Base-by-base conservation (phyloP, 1,139 yeast species). In the Diutina rugosa region DNA sequence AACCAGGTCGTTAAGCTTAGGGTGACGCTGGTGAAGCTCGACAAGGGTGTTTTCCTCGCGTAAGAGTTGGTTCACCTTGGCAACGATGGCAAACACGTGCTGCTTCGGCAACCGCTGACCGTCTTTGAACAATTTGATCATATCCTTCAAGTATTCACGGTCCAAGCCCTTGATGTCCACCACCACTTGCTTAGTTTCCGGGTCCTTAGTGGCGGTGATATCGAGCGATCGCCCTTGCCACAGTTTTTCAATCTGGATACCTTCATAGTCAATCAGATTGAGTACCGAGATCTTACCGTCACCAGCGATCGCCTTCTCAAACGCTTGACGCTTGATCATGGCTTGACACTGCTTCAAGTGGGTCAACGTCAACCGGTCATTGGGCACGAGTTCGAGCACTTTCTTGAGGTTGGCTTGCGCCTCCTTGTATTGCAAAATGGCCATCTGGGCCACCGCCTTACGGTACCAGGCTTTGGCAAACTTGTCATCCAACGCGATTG, bases 221-320 rank as follows among this genome's bases (percentile, higher is more conserved):
- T 75, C 76, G 59, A 87, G 75, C 10, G 63, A 65, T 1, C 86
- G 88, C 0, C 96, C 96, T 45, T 73, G 75, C 75, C 91, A 87
- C 16, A 74, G 72, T 57, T 76, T 82, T 55, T 85, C 89, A 32
- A 80, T 68, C 53, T 73, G 69, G 62, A 82, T 69, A 1, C 84
- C 71, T 56, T 81, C 81, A 59, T 84, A 74, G 61, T 76, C 80
- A 54, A 73, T 67, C 47, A 69, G 67, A 59, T 72, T 62, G 62
- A 80, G 66, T 21, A 80, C 64, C 7, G 72, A 67, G 3, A 63
- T 63, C 58, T 69, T 70, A n/a, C 65, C 72, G 46, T 81, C 89
- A 6, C 85, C 83, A 56, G 90, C 87, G 63, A 93, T 91, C 3
- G 99, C 99, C 60, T 77, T 79, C 66, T 88, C 96, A 68, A 93